phyloP scores from a whole-genome alignment of 768 basidiomycete genomes.

The Tephrocybe rancida region DNA sequence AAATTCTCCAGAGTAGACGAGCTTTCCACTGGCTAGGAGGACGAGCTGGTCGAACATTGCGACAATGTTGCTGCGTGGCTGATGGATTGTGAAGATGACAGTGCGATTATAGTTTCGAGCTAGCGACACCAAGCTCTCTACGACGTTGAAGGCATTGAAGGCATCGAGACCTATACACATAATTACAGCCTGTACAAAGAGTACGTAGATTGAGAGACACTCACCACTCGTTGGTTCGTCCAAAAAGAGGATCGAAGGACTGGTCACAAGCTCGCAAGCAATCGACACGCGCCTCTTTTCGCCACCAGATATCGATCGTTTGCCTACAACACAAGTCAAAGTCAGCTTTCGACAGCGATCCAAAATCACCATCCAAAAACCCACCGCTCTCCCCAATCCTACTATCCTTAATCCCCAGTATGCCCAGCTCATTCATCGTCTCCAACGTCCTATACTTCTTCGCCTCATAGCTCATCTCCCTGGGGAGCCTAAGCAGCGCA shows the following conservation, averaged over 20 bases:
- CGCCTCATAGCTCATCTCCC: slow-evolving; percentile 95
- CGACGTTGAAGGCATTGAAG: slow-evolving; percentile 93
- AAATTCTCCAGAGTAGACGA: slow-evolving; percentile 84
- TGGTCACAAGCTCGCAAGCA: slow-evolving; percentile 97
- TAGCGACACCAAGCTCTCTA: slow-evolving; percentile 84
- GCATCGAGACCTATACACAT: slow-evolving; percentile 76
- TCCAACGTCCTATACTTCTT: slow-evolving; percentile 94
- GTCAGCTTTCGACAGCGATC: not conserved
- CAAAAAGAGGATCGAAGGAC: slow-evolving; percentile 92
- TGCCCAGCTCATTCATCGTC: slow-evolving; percentile 95
- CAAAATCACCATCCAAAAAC: slow-evolving; percentile 20
- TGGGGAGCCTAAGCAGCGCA: slow-evolving; percentile 84
- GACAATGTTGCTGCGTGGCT: slow-evolving; percentile 97
- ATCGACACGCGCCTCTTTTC: slow-evolving; percentile 97
- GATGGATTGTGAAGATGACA: slow-evolving; percentile 97
- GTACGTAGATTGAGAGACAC: slow-evolving; percentile 19
- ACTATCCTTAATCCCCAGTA: slow-evolving; percentile 85
- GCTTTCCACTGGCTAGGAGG: slow-evolving; percentile 79
- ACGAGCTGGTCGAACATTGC: slow-evolving; percentile 92
- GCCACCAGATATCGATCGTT: slow-evolving; percentile 92
- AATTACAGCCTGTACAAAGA: not conserved
- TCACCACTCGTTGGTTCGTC: slow-evolving; percentile 96
- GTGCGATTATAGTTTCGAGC: slow-evolving; percentile 91
- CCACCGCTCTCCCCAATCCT: slow-evolving; percentile 86
- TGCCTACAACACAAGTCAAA: slow-evolving; percentile 44